These are phyloP conservation scores for Berberis vulgaris DNA, from an alignment of 164 flowering plant species.

Conservation along the genomic window DNA sequence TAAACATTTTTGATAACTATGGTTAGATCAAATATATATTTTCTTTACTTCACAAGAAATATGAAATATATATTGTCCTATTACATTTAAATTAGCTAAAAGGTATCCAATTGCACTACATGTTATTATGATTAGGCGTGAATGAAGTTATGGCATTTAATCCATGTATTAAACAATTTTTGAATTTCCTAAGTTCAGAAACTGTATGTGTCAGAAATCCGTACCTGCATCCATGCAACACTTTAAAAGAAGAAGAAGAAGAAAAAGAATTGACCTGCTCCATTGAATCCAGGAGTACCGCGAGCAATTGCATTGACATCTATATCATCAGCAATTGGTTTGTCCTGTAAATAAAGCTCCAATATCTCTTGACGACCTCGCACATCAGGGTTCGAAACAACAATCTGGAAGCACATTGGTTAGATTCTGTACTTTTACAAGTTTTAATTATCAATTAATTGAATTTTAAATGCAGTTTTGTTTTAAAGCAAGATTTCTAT, in stretches of 20 bases:
- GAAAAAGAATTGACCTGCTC: slow-evolving; percentile 56
- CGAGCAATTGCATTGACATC: slow-evolving; percentile 88
- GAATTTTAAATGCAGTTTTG: not conserved
- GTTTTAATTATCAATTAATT: not conserved
- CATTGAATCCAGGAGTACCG: slow-evolving; percentile 98
- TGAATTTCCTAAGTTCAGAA: not conserved
- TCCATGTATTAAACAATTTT: too few relatives aligned
- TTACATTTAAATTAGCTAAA: too few relatives aligned
- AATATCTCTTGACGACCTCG: slow-evolving; percentile 89
- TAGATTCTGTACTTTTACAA: not conserved
- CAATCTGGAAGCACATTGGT: slow-evolving; percentile 43
- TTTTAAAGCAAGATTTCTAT: too few relatives aligned
- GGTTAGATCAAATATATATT: too few relatives aligned
- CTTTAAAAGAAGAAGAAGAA: not conserved
- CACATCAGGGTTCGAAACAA: slow-evolving; percentile 93
- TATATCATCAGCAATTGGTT: slow-evolving; percentile 83
- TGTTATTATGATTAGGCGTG: too few relatives aligned
- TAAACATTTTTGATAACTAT: too few relatives aligned
- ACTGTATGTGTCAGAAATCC: too few relatives aligned
- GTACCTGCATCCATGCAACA: too few relatives aligned
- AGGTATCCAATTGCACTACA: too few relatives aligned
- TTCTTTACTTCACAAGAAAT: too few relatives aligned
- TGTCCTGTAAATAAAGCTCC: slow-evolving; percentile 86
- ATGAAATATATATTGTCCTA: too few relatives aligned
- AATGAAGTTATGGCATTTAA: too few relatives aligned